Base-by-base conservation (phyloP, 306 rosid genomes). In the Acacia melanoxylon region DNA sequence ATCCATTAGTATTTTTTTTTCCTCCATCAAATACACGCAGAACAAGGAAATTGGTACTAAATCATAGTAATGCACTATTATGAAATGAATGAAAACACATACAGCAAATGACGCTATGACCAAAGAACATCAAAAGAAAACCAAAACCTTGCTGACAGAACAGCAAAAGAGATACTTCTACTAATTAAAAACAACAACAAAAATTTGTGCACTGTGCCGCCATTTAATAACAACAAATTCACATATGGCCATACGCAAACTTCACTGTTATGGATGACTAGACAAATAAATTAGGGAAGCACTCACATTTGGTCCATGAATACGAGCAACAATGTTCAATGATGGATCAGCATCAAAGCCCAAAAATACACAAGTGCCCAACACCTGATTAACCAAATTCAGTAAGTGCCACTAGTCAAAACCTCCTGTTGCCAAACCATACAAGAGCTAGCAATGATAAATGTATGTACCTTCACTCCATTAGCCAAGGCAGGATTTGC, bases 281-380 rank as follows among this genome's bases (percentile, higher is more conserved):
- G 74, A 77, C 13, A 83, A 76, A 63, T 56, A 59, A 79, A 83
- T 70, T 54, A 51, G 46, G 35, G 68, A 79, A 54, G 70, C 83
- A 72, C 99, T 89, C 82, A 95, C 99, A 83, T 87, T 95, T 89
- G 98, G 99, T 77, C 99, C 99, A n/a, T 91, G 91, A 78, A 95
- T 91, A 74, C 93, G 92, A 73, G 96, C 89, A 81, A 90, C 91
- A 86, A 95, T 92, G 78, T 90, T 91, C 84, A 89, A 77, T 48
- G 96, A 95, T 44, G 91, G 96, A 78, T 92, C 96, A 76, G 91
- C 89, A 51, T 92, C 96, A 88, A 95, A 93, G 65, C 99, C 98
- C 93, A 95, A 77, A 85, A 89, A 92, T 29, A 91, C 93, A 81
- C 91, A 83, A 11, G 88, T 69, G 88, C 85, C 91, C 35, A 80